Percentiles rank a stretch among this genome's conserved stretches.
Evolutionary conservation across 108 stramenopile genomes (phyloP).

Genomic region (Aurantiochytrium sp.): DNA sequence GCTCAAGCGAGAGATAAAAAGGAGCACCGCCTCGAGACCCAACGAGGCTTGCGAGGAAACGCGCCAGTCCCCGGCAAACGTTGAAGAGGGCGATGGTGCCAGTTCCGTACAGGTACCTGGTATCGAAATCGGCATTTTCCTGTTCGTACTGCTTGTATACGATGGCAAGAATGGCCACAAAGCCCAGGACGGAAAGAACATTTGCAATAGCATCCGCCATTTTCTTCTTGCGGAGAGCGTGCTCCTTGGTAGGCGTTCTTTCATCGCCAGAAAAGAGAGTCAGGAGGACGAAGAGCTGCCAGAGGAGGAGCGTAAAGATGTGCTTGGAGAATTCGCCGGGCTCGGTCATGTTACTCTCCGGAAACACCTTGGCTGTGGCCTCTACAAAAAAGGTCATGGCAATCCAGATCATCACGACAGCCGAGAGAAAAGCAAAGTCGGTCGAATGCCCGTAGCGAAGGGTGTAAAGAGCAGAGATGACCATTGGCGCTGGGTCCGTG

Average conservation of each 20-base stretch:
- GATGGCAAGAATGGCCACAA: background rate
- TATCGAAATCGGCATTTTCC: background rate
- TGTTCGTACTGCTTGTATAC: background rate
- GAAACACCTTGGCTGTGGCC: background rate
- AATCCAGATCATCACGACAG: background rate
- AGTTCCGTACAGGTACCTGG: background rate
- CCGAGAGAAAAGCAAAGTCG: background rate
- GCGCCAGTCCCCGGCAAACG: background rate
- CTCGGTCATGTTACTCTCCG: background rate
- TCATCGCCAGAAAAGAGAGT: background rate
- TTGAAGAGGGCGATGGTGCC: background rate
- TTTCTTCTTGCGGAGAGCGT: background rate
- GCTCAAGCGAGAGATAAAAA: background rate
- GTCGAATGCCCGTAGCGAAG: background rate
- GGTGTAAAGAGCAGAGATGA: background rate
- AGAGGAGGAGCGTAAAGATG: background rate
- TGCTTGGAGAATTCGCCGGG: background rate
- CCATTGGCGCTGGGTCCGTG: background rate
- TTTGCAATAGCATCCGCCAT: background rate
- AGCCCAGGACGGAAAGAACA: background rate
- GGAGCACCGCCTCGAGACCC: background rate
- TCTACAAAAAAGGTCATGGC: background rate
- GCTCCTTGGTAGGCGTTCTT: background rate
- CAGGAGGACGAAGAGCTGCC: background rate
- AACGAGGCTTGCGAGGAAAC: background rate